These are phyloP conservation scores for Wickerhamiella parazyma DNA, from an alignment of 805 yeast genomes.

Conservation along the genomic window DNA sequence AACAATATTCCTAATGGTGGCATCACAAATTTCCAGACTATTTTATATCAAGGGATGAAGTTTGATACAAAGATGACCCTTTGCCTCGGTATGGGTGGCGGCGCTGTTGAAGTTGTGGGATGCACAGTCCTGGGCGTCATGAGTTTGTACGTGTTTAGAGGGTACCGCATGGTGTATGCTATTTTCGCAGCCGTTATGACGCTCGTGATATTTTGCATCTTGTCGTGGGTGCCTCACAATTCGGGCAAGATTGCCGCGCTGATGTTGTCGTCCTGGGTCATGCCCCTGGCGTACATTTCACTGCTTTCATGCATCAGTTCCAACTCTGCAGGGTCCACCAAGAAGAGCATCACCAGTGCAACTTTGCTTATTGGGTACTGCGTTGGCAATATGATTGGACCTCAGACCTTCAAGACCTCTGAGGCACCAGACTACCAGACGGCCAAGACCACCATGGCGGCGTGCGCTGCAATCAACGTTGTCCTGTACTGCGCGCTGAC, in stretches of 20 bases:
- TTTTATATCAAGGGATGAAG: conserved; percentile 30
- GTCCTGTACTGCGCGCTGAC: conserved; percentile 22
- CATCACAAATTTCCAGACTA: conserved; percentile 34
- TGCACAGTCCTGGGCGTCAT: conserved; percentile 12
- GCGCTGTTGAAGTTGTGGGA: conserved; percentile 29
- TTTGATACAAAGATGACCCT: conserved; percentile 23
- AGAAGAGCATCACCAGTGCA: conserved; percentile 48
- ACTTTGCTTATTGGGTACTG: conserved; percentile 51
- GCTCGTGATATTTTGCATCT: conserved; percentile 31
- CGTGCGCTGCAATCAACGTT: conserved; percentile 32
- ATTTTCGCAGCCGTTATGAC: conserved; percentile 38
- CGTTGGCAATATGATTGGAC: conserved; percentile 60
- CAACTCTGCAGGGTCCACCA: conserved; percentile 60
- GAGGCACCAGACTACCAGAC: conserved; percentile 47
- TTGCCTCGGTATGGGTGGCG: conserved; percentile 31
- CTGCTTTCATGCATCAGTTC: conserved; percentile 23
- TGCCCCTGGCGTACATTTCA: conserved; percentile 21
- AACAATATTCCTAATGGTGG: conserved; percentile 44
- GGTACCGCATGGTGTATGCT: conserved; percentile 24
- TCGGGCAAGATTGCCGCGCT: conserved; percentile 32
- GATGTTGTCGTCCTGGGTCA: conserved; percentile 23
- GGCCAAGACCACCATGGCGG: conserved; percentile 45
- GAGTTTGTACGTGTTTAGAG: conserved; percentile 9
- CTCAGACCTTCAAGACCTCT: conserved; percentile 46
- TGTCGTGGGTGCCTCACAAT: conserved; percentile 31